phyloP scores from a whole-genome alignment of 352 stramenopile species.

The Phytophthora litchii region DNA sequence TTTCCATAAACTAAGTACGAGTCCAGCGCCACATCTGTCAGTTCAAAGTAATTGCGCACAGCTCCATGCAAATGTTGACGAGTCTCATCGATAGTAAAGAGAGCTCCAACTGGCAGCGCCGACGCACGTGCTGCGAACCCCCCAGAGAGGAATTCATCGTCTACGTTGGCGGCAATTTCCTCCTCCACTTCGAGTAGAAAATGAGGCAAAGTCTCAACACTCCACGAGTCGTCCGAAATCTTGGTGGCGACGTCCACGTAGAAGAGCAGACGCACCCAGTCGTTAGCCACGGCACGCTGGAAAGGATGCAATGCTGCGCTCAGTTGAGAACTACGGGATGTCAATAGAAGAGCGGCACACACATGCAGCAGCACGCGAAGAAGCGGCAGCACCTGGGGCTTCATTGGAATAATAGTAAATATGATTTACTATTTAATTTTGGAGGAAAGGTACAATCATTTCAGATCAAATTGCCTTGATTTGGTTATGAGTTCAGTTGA shows the following conservation, averaged over 20 bases:
- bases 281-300: slow-evolving; percentile 62
- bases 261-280: slow-evolving; percentile 76
- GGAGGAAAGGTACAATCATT: not conserved
- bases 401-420: slow-evolving; percentile 1
- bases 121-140: slow-evolving; percentile 60
- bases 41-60: slow-evolving; percentile 63
- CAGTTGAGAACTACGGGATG: slow-evolving; percentile 52
- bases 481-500: not conserved
- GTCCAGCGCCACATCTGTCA: slow-evolving; percentile 61
- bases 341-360: slow-evolving; percentile 47
- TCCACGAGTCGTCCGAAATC: slow-evolving; percentile 17
- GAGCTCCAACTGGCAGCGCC: slow-evolving; percentile 59
- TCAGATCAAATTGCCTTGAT: not conserved
- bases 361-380: slow-evolving; percentile 53
- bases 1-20: slow-evolving; percentile 49
- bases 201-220: slow-evolving; percentile 56
- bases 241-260: slow-evolving; percentile 55
- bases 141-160: slow-evolving; percentile 64
- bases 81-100: slow-evolving; percentile 80
- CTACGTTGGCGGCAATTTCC: slow-evolving; percentile 65
- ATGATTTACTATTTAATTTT: not conserved
- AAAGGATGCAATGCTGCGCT: slow-evolving; percentile 58
- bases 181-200: slow-evolving; percentile 74
- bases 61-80: slow-evolving; percentile 69
- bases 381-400: slow-evolving; percentile 10